Evolutionary conservation across 1,139 yeast species (phyloP).

Genomic region (Sugiyamaella grinbergsii): DNA sequence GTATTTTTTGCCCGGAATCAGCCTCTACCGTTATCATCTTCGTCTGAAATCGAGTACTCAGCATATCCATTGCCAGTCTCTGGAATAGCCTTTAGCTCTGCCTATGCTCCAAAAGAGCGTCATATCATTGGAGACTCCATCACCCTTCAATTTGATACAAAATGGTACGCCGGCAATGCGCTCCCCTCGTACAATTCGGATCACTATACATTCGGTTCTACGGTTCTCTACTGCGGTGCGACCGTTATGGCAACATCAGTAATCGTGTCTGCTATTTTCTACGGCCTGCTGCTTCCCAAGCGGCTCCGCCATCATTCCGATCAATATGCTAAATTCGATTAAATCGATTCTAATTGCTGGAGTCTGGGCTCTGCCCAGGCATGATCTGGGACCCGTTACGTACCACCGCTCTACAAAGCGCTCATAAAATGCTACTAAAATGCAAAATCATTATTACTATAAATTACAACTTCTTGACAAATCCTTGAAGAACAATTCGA

Average conservation of each 20-base stretch:
- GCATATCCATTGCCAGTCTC: constrained; percentile 41
- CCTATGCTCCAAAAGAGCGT: constrained; percentile 57
- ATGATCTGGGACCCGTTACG: constrained; percentile 1
- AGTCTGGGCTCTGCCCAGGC: neutral
- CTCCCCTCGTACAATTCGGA: constrained; percentile 19
- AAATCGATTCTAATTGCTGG: constrained; percentile 5
- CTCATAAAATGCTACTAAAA: too few species aligned
- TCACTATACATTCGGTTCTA: constrained; percentile 15
- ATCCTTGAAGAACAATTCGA: constrained; percentile 24
- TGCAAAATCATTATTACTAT: constrained; percentile 11
- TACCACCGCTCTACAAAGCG: too few species aligned
- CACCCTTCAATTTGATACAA: constrained; percentile 58
- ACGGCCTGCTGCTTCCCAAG: constrained; percentile 32
- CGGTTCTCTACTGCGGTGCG: constrained; percentile 24
- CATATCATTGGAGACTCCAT: constrained; percentile 66
- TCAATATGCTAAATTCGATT: constrained; percentile 31
- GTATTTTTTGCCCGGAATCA: constrained; percentile 45
- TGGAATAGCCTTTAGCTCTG: constrained; percentile 64
- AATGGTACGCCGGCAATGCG: constrained; percentile 50
- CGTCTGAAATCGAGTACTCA: constrained; percentile 22
- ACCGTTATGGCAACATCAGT: constrained; percentile 30
- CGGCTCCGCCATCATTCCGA: constrained; percentile 24
- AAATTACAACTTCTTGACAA: constrained; percentile 16
- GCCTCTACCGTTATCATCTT: neutral
- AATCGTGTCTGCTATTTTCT: constrained; percentile 28